These are phyloP conservation scores for Mikania micrantha DNA, from an alignment of 129 eudicot genomes.

Conservation along the genomic window DNA sequence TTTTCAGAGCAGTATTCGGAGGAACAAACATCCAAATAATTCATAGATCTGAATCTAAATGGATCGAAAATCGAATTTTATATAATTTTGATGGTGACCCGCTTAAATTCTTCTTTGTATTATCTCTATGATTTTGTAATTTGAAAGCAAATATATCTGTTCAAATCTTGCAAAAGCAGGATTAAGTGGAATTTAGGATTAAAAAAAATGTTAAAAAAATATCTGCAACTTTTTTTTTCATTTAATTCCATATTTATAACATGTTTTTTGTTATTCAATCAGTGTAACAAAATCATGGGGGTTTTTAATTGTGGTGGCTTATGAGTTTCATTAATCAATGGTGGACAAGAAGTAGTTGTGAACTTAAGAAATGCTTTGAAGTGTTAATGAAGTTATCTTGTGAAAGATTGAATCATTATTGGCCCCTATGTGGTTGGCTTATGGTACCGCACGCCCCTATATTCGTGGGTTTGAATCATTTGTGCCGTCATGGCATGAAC, in stretches of 20 bases:
- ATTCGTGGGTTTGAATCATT: not conserved
- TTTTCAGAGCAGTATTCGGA: constrained; percentile 2
- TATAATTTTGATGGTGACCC: not conserved
- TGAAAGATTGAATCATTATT: constrained; percentile 22
- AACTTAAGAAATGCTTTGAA: constrained; percentile 11
- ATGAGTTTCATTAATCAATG: constrained; percentile 10
- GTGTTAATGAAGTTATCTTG: constrained; percentile 20
- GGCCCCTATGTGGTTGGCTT: constrained; percentile 4
- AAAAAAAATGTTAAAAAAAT: too few species aligned
- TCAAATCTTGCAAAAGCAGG: too few species aligned
- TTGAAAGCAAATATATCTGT: not conserved
- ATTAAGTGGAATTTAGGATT: too few species aligned
- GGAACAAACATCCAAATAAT: not conserved
- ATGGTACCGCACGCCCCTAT: not conserved
- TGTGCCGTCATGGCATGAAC: not conserved
- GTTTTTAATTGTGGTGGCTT: not conserved
- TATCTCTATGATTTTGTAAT: constrained; percentile 2
- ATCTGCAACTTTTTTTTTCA: not conserved
- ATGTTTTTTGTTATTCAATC: not conserved
- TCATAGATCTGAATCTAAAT: constrained; percentile 16
- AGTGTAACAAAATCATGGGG: not conserved
- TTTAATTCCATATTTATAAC: constrained; percentile 3
- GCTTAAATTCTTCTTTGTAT: not conserved
- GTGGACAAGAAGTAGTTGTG: constrained; percentile 32
- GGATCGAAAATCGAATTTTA: constrained; percentile 5